Percentiles rank a stretch among this genome's conserved stretches.
Evolutionary conservation across 495 filamentous ascomycete genomes (phyloP).

Genomic region (Rostrohypoxylon terebratum): DNA sequence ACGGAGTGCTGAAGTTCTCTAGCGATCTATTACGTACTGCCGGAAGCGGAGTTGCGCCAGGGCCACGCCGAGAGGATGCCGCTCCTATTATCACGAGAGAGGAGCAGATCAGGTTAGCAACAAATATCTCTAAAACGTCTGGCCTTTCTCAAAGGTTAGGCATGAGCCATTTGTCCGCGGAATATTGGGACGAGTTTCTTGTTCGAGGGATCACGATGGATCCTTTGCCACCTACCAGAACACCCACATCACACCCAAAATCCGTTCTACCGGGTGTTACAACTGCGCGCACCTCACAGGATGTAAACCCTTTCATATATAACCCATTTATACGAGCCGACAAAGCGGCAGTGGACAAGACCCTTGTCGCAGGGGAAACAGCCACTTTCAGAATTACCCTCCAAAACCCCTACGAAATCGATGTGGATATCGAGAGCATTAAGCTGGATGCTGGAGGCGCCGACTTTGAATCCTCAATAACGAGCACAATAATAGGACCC

Average conservation of each 20-base stretch:
- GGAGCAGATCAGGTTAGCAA: slow-evolving; percentile 82
- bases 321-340: slow-evolving; percentile 85
- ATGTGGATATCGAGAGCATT: slow-evolving; percentile 86
- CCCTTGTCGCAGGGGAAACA: slow-evolving; percentile 80
- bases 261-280: slow-evolving; percentile 75
- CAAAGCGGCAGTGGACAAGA: slow-evolving; percentile 65
- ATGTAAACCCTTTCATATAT: slow-evolving; percentile 89
- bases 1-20: slow-evolving; percentile 86
- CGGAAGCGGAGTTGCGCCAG: slow-evolving; percentile 80
- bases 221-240: slow-evolving; percentile 57
- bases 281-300: slow-evolving; percentile 62
- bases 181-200: slow-evolving; percentile 97
- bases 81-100: slow-evolving; percentile 77
- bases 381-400: slow-evolving; percentile 82
- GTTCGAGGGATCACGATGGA: slow-evolving; percentile 81
- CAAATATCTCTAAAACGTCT: slow-evolving; percentile 86
- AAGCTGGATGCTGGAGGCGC: slow-evolving; percentile 77
- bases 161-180: slow-evolving; percentile 72
- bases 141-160: slow-evolving; percentile 79
- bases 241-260: slow-evolving; percentile 78
- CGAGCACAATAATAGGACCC: slow-evolving; percentile 77
- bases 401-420: slow-evolving; percentile 95
- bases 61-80: slow-evolving; percentile 68
- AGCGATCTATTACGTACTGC: slow-evolving; percentile 83
- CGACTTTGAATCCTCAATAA: slow-evolving; percentile 72